Evolutionary conservation across 2,329 filamentous ascomycete genomes (phyloP).

Genomic region (Celoporthe dispersa): DNA sequence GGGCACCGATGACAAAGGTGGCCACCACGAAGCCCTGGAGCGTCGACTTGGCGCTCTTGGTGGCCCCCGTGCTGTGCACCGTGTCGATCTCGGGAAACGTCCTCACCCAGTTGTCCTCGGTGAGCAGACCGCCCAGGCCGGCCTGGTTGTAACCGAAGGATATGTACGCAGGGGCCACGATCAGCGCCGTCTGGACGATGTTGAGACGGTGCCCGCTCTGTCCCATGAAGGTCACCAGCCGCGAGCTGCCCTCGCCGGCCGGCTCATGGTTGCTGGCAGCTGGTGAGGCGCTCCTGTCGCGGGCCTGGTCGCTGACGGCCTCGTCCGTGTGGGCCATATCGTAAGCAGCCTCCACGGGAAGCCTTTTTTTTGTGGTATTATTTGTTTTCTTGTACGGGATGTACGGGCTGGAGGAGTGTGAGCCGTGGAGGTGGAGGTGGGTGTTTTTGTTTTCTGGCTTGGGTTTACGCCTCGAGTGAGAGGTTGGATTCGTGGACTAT

Average conservation of each 20-base stretch:
- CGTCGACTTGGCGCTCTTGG: constrained; percentile 45
- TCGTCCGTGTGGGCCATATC: constrained; percentile 20
- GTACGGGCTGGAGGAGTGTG: too few species aligned
- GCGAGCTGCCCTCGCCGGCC: neutral
- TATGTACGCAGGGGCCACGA: constrained; percentile 43
- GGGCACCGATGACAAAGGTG: constrained; percentile 33
- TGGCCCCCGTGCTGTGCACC: constrained; percentile 44
- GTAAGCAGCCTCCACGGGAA: neutral
- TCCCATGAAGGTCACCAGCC: constrained; percentile 25
- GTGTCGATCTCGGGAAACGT: constrained; percentile 56
- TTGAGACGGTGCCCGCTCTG: constrained; percentile 30
- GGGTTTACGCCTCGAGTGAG: too few species aligned
- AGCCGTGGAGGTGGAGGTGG: too few species aligned
- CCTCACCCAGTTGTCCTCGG: constrained; percentile 41
- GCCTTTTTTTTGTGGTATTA: too few species aligned
- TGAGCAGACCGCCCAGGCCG: constrained; percentile 50
- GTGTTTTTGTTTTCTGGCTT: too few species aligned
- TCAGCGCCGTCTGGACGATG: constrained; percentile 28
- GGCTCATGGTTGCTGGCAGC: neutral
- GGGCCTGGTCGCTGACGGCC: neutral
- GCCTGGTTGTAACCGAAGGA: constrained; percentile 58
- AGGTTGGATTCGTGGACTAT: too few species aligned
- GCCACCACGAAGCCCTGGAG: constrained; percentile 35
- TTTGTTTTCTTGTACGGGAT: too few species aligned
- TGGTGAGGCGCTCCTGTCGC: neutral